Percentiles rank a stretch among this genome's conserved stretches.
These are phyloP conservation scores for Quercus lobata DNA, from an alignment of 331 rosid species.

Conservation along the genomic window DNA sequence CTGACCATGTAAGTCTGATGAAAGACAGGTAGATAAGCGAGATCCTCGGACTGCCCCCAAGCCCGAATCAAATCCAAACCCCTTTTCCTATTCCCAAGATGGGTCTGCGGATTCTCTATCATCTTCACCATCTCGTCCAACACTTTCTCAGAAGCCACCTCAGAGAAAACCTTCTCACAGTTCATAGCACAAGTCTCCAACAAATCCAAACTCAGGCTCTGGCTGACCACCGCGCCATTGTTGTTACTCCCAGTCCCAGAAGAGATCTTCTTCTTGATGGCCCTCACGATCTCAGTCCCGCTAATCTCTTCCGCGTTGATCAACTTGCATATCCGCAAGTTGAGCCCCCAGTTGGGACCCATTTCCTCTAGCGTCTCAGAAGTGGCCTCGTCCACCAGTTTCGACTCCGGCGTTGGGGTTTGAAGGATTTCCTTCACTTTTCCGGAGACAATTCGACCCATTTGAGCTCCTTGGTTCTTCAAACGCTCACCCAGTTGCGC, in stretches of 20 bases:
- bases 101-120: slow-evolving; percentile 41
- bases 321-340: slow-evolving; percentile 66
- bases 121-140: slow-evolving; percentile 59
- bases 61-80: slow-evolving; percentile 69
- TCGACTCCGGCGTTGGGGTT: slow-evolving; percentile 65
- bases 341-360: slow-evolving; percentile 65
- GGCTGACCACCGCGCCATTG: slow-evolving; percentile 22
- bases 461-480: slow-evolving; percentile 60
- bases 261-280: slow-evolving; percentile 58
- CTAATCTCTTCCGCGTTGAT: slow-evolving; percentile 54
- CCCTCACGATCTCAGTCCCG: slow-evolving; percentile 57
- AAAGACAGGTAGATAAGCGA: slow-evolving; percentile 78
- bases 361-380: slow-evolving; percentile 43
- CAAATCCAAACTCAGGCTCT: slow-evolving; percentile 61
- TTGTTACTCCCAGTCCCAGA: slow-evolving; percentile 34
- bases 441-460: slow-evolving; percentile 62
- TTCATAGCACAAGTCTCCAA: slow-evolving; percentile 69
- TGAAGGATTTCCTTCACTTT: slow-evolving; percentile 72
- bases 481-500: slow-evolving; percentile 57
- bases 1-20: slow-evolving; percentile 71
- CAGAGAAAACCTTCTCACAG: slow-evolving; percentile 78
- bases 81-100: slow-evolving; percentile 28
- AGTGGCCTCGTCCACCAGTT: slow-evolving; percentile 78
- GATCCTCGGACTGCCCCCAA: slow-evolving; percentile 79
- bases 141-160: slow-evolving; percentile 75